Percentiles rank a stretch among this genome's conserved stretches.
phyloP scores from a whole-genome alignment of 768 basidiomycete species.

The Tylopilus intermedius region DNA sequence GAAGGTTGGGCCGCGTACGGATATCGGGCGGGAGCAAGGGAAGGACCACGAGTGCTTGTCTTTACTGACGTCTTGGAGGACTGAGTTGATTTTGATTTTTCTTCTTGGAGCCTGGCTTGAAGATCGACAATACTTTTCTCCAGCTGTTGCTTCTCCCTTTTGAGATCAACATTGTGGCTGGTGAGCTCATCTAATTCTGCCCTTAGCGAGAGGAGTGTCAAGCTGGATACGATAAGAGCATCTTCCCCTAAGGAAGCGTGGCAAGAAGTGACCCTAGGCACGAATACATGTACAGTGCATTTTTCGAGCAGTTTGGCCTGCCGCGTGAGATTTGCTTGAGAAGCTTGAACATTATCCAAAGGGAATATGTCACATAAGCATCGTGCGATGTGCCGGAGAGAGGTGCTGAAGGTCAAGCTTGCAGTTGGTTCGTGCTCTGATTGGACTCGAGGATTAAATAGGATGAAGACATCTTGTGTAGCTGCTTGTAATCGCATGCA shows the following conservation, averaged over 20 bases:
- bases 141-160: conserved; percentile 20
- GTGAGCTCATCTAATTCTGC: conserved; percentile 39
- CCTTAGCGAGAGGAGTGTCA: conserved; percentile 40
- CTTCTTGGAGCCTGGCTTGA: conserved; percentile 9
- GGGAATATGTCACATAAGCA: conserved; percentile 43
- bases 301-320: conserved; percentile 51
- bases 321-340: conserved; percentile 42
- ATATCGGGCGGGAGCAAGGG: neutral
- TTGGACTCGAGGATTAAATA: conserved; percentile 59
- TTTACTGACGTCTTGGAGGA: neutral
- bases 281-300: conserved; percentile 52
- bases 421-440: conserved; percentile 47
- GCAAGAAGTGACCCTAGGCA: conserved; percentile 28
- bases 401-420: conserved; percentile 48
- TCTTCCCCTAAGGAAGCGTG: conserved; percentile 24
- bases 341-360: conserved; percentile 34
- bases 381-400: conserved; percentile 35
- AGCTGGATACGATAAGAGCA: conserved; percentile 44
- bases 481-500: conserved; percentile 36
- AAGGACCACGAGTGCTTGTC: neutral
- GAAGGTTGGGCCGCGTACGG: neutral
- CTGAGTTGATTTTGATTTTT: neutral
- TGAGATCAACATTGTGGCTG: conserved; percentile 22
- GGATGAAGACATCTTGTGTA: conserved; percentile 39
- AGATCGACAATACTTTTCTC: conserved; percentile 24